These are phyloP conservation scores for Zymoseptoria crescenta DNA, from an alignment of 2,329 filamentous ascomycete genomes.

Conservation along the genomic window DNA sequence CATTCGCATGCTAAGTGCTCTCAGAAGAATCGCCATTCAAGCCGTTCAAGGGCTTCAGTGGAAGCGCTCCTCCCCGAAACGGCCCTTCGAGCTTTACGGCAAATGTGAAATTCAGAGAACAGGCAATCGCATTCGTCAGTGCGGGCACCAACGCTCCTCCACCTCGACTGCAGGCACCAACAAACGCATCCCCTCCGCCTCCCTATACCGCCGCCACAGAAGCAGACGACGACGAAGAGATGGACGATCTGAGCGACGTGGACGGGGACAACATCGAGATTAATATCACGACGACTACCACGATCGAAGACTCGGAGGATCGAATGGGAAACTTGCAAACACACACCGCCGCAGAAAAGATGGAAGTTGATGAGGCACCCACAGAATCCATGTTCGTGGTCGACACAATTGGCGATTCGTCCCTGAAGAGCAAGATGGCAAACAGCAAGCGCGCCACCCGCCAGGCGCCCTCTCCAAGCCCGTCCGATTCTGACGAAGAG, in stretches of 20 bases:
- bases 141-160: conserved; percentile 41
- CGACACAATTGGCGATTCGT: conserved; percentile 27
- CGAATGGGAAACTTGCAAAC: conserved; percentile 28
- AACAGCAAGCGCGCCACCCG: conserved; percentile 21
- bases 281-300: conserved; percentile 19
- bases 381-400: conserved; percentile 23
- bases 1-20: conserved; percentile 1
- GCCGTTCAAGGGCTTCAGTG: conserved; percentile 24
- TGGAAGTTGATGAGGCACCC: not conserved
- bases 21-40: not conserved
- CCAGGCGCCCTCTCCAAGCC: conserved; percentile 35
- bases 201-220: conserved; percentile 17
- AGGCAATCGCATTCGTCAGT: conserved; percentile 53
- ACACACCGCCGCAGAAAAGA: conserved; percentile 7
- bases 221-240: conserved; percentile 15
- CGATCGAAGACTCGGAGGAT: conserved; percentile 21
- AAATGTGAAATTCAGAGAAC: conserved; percentile 47
- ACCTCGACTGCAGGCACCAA: conserved; percentile 1
- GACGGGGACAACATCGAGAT: conserved; percentile 21
- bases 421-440: conserved; percentile 15
- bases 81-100: conserved; percentile 20
- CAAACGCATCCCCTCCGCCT: conserved; percentile 24
- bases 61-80: not conserved
- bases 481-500: conserved; percentile 62
- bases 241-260: conserved; percentile 18